These are phyloP conservation scores for Hepatocystis sp. DNA, from an alignment of 169 alveolate genomes.

Conservation along the genomic window DNA sequence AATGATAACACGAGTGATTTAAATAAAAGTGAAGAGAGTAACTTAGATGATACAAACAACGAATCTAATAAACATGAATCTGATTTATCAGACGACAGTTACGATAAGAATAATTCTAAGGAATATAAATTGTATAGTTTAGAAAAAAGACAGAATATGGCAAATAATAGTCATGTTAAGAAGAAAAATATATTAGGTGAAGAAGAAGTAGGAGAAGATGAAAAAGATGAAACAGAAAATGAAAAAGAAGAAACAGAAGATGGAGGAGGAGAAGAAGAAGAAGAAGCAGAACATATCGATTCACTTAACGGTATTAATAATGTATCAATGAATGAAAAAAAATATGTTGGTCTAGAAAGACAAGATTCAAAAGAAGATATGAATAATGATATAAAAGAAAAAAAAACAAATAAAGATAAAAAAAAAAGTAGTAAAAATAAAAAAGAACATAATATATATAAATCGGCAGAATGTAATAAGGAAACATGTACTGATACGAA, in stretches of 20 bases:
- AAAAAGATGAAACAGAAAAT: background rate
- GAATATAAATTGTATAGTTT: too few relatives aligned
- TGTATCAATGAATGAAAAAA: background rate
- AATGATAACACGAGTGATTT: conserved; percentile 21
- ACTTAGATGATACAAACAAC: background rate
- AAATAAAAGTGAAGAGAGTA: conserved; percentile 40
- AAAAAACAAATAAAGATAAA: background rate
- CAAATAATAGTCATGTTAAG: background rate
- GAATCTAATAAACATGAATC: conserved; percentile 27
- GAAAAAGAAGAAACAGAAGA: background rate
- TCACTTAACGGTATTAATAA: background rate
- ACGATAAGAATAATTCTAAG: too few relatives aligned
- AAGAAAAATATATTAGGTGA: background rate
- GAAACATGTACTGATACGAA: background rate
- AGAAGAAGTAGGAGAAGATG: conserved; percentile 4
- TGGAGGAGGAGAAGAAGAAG: too few relatives aligned
- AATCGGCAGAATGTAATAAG: conserved; percentile 3
- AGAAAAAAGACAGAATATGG: background rate
- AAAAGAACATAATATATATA: background rate
- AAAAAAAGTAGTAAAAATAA: background rate
- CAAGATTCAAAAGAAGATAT: too few relatives aligned
- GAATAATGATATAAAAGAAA: background rate
- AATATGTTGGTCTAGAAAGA: too few relatives aligned
- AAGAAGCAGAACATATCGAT: background rate
- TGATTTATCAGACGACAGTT: conserved; percentile 10